Evolutionary conservation across 108 stramenopile species (phyloP), one percentile per base, ranked within the genome.

Genomic region (Nitzschia putrida): DNA sequence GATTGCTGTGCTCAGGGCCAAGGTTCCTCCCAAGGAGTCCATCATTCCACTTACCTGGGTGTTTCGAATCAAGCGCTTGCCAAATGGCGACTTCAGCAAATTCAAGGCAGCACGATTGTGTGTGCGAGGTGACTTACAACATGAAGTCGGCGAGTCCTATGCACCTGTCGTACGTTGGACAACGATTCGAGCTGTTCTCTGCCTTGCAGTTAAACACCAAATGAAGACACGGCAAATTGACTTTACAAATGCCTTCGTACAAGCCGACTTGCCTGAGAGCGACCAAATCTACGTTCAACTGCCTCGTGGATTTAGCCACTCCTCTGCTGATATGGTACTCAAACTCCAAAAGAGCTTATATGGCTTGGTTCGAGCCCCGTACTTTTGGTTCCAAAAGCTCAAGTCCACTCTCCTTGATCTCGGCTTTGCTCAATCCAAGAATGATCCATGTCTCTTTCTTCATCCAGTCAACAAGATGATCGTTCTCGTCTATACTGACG

Each of bases 391-490:
- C 22, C 3, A 52, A 8, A 57, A 74, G 49, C 66, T 84, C 3
- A 34, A 57, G 6, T 37, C 50, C 0, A 34, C 56, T 7, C 47
- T 79, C 7, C 26, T 23, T 37, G 37, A n/a, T 13, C 58, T 50
- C 11, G 72, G 72, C 43, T 66, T 74, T 12, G 29, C 18, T 16
- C 72, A 77, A 43, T 70, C 79, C 16, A 8, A 21, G 24, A 29
- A 11, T 14, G 85, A 84, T 55, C 83, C 85, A 16, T 89, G 88
- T 42, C 64, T 89, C 22, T 83, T 89, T 37, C 44, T 77, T 59
- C 58, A 53, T 0, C 13, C 22, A 0, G 65, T 56, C 0, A 16
- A 57, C 0, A 61, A 69, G 5, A 53, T 84, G 6, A 64, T 86
- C 44, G 71, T 68, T 9, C 47, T 88, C 3, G 52, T 69, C 0